A percentile compares a stretch with the other conserved stretches of the same genome.
Conservation (phyloP, 2,329 filamentous ascomycete species). For the Fusarium beomiforme region DNA sequence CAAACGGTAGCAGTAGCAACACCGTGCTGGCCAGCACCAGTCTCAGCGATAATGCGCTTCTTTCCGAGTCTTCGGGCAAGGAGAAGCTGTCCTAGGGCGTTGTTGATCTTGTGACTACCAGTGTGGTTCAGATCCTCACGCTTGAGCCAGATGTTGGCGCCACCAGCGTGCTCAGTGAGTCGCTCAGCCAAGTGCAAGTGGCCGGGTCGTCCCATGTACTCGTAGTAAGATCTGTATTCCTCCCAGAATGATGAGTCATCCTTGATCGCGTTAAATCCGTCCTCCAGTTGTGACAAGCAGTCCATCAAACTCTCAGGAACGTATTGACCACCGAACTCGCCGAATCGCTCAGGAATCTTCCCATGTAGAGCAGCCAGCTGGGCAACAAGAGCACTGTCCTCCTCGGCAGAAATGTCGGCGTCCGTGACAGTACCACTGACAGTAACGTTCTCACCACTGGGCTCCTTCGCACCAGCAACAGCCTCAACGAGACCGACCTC, state of each 20-base stretch:
- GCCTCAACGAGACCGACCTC: constrained; percentile 79
- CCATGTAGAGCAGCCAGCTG: constrained; percentile 85
- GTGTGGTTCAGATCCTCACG: constrained; percentile 98
- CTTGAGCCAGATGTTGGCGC: constrained; percentile 97
- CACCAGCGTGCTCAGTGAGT: constrained; percentile 87
- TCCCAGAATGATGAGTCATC: constrained; percentile 96
- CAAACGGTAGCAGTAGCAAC: constrained; percentile 97
- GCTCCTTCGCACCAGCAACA: constrained; percentile 62
- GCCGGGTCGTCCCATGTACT: constrained; percentile 95
- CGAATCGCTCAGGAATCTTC: constrained; percentile 86
- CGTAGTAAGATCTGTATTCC: constrained; percentile 94
- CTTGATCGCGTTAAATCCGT: constrained; percentile 87
- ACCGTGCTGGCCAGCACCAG: constrained; percentile 96
- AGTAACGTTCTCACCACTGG: constrained; percentile 55
- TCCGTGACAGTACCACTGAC: constrained; percentile 71
- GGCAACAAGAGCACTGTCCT: constrained; percentile 74
- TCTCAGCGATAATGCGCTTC: constrained; percentile 97
- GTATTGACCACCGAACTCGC: constrained; percentile 96
- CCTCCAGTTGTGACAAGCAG: constrained; percentile 89
- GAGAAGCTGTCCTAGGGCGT: constrained; percentile 92
- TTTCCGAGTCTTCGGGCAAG: constrained; percentile 88
- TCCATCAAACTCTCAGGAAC: constrained; percentile 99
- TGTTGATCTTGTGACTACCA: constrained; percentile 99
- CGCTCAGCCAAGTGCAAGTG: constrained; percentile 90
- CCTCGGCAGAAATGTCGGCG: constrained; percentile 67